Conservation (phyloP, 2,329 filamentous ascomycete genomes). For the Fusarium zealandicum region DNA sequence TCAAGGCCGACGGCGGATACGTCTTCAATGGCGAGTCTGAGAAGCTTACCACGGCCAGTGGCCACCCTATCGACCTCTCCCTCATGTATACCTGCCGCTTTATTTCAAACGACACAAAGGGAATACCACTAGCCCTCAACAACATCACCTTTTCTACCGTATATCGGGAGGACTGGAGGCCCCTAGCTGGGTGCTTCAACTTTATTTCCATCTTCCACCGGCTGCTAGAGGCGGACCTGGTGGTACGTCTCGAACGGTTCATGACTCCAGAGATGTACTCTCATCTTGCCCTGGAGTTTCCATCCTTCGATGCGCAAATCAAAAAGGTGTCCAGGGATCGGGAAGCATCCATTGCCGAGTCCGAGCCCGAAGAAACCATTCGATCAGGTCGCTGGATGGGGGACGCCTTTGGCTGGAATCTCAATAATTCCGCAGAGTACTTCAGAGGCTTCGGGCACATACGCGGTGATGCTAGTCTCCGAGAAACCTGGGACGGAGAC, state of each 20-base stretch:
- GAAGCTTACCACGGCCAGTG: background rate
- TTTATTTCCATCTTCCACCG: background rate
- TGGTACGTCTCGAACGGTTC: fast-evolving
- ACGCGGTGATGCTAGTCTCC: no score
- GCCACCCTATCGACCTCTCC: background rate
- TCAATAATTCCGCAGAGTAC: no score
- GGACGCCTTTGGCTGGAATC: no score
- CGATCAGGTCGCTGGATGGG: no score
- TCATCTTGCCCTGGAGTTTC: background rate
- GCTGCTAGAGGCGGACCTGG: background rate
- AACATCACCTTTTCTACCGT: background rate
- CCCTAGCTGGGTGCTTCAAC: background rate
- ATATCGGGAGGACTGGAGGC: background rate
- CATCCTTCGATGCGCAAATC: background rate
- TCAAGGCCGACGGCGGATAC: background rate
- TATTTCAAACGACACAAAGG: background rate
- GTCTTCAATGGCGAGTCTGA: background rate
- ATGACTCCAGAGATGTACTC: background rate
- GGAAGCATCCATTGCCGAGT: no score
- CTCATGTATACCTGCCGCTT: background rate
- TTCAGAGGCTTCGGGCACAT: no score
- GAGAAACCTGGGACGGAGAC: no score
- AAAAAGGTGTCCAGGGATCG: background rate
- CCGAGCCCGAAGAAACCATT: no score
- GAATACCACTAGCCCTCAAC: background rate